phyloP scores from a whole-genome alignment of 805 yeast species.

The Wickerhamomyces mucosus region DNA sequence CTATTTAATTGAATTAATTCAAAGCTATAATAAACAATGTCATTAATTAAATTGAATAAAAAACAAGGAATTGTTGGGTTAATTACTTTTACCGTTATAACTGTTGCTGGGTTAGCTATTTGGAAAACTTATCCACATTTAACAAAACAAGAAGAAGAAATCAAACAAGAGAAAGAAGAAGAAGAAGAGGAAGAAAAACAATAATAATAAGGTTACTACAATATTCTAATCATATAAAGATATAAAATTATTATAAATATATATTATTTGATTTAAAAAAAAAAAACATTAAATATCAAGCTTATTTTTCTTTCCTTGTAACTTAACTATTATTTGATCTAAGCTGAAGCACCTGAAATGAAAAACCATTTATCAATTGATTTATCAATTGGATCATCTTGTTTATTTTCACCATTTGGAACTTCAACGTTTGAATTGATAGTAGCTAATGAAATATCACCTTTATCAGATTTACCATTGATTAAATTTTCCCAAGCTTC shows the following conservation, averaged over 20 bases:
- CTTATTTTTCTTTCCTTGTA: too few species aligned
- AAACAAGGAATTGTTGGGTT: constrained; percentile 6
- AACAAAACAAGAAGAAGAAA: constrained; percentile 1
- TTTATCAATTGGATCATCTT: constrained; percentile 93
- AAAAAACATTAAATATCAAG: too few species aligned
- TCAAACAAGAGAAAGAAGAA: not conserved
- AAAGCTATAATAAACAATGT: constrained; percentile 2
- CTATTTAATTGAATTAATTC: too few species aligned
- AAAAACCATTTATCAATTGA: constrained; percentile 98
- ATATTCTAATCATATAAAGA: not conserved
- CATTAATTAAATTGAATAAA: constrained; percentile 9
- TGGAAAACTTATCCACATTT: constrained; percentile 12
- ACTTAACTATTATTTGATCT: constrained; percentile 1
- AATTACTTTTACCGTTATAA: constrained; percentile 9
- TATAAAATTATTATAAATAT: too few species aligned
- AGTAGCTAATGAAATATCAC: constrained; percentile 70
- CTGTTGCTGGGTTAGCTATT: constrained; percentile 10
- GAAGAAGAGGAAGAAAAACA: constrained; percentile 1
- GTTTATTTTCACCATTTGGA: constrained; percentile 47
- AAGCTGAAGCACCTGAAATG: constrained; percentile 73
- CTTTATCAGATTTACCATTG: constrained; percentile 49
- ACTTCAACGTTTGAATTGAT: constrained; percentile 46
- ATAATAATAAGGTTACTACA: not conserved
- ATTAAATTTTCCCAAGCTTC: constrained; percentile 78
- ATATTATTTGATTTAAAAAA: too few species aligned